phyloP scores from a whole-genome alignment of 352 stramenopile genomes.

The Globisporangium solare region DNA sequence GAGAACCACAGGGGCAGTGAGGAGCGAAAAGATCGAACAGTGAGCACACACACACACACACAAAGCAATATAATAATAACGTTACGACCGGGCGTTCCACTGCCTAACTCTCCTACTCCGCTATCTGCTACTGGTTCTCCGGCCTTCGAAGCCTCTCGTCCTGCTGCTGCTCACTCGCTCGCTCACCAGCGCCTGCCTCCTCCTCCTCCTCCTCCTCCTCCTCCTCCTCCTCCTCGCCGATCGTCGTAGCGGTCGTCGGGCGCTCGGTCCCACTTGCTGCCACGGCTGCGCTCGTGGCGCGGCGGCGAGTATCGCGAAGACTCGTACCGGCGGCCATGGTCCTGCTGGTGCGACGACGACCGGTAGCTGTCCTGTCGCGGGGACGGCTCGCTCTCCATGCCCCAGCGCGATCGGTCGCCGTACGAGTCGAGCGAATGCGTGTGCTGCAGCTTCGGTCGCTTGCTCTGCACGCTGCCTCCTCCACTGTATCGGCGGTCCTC shows the following conservation, averaged over 20 bases:
- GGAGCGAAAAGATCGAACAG: no score
- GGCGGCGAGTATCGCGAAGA: conserved; percentile 5
- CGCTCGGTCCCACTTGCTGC: conserved; percentile 34
- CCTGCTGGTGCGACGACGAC: background rate
- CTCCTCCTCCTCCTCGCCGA: conserved; percentile 16
- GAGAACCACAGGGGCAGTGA: background rate
- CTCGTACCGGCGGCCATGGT: conserved; percentile 7
- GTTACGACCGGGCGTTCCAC: background rate
- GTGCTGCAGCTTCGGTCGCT: conserved; percentile 59
- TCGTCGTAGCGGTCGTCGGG: conserved; percentile 29
- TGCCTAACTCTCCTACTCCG: background rate
- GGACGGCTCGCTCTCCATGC: conserved; percentile 11
- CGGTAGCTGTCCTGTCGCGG: conserved; percentile 10
- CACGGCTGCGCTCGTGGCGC: conserved; percentile 11
- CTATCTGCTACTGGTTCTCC: background rate
- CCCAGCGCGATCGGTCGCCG: no score
- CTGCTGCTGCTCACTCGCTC: background rate
- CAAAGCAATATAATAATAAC: background rate
- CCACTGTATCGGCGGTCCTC: conserved; percentile 20
- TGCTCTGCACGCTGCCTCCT: conserved; percentile 19
- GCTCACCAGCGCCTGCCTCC: conserved; percentile 5
- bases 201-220: no score
- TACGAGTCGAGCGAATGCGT: conserved; percentile 47
- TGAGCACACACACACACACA: no score
- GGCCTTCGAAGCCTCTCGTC: no score